phyloP scores from a whole-genome alignment of 139 green algal species.

The Picochlorum costavermella region DNA sequence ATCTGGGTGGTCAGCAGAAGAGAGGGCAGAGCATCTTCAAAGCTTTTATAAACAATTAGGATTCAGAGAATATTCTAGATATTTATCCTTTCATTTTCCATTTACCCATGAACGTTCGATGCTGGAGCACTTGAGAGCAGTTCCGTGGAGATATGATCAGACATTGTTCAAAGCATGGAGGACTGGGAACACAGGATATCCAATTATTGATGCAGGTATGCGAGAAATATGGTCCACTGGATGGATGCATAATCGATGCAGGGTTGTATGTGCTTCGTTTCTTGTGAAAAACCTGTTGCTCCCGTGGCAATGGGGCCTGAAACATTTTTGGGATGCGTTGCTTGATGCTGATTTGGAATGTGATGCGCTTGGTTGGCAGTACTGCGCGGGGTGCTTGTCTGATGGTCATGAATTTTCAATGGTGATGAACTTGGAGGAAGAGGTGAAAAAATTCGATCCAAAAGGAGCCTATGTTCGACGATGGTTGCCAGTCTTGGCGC shows the following conservation, averaged over 20 bases:
- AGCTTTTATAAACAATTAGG: constrained; percentile 79
- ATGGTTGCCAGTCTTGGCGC: constrained; percentile 77
- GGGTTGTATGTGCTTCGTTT: constrained; percentile 72
- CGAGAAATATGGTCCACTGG: constrained; percentile 76
- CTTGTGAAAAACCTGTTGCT: constrained; percentile 88
- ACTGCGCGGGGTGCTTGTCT: constrained; percentile 40
- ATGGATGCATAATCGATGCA: constrained; percentile 75
- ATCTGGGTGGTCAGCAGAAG: not conserved
- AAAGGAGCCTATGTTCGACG: constrained; percentile 79
- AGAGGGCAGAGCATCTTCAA: constrained; percentile 16
- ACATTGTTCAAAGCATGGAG: constrained; percentile 70
- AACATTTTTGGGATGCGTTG: constrained; percentile 89
- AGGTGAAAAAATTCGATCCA: constrained; percentile 62
- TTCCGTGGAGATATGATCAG: constrained; percentile 81
- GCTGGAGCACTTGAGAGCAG: constrained; percentile 75
- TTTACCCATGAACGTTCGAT: constrained; percentile 89
- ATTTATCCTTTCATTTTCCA: constrained; percentile 92
- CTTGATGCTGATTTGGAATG: constrained; percentile 88
- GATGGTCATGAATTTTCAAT: constrained; percentile 46
- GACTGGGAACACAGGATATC: constrained; percentile 76
- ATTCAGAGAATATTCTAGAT: constrained; percentile 83
- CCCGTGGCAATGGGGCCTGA: constrained; percentile 90
- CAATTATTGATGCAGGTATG: constrained; percentile 80
- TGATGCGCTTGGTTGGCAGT: constrained; percentile 80
- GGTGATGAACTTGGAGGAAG: constrained; percentile 63